These are phyloP conservation scores for Phytophthora crassamura DNA, from an alignment of 352 stramenopile species.

Conservation along the genomic window DNA sequence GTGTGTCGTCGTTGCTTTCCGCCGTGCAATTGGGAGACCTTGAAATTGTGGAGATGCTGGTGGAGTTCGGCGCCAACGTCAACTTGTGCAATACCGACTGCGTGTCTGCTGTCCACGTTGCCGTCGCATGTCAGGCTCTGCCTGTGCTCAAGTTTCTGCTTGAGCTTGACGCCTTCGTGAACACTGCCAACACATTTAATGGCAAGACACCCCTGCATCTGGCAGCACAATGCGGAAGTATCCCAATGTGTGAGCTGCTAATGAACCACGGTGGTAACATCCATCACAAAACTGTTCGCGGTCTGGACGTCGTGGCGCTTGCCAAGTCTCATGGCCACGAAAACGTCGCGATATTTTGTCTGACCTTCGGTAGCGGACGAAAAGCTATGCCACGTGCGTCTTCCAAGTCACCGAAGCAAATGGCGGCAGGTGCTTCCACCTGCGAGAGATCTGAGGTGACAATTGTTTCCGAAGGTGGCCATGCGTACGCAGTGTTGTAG, in stretches of 20 bases:
- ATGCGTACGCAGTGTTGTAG: constrained; percentile 45
- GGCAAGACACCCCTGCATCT: constrained; percentile 68
- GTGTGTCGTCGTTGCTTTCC: constrained; percentile 59
- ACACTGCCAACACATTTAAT: constrained; percentile 54
- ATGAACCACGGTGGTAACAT: constrained; percentile 40
- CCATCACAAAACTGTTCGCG: constrained; percentile 35
- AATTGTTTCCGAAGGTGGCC: constrained; percentile 46
- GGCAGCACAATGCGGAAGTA: constrained; percentile 56
- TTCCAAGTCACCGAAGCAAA: constrained; percentile 11
- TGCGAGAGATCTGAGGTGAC: constrained; percentile 32
- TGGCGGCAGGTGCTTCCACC: constrained; percentile 25
- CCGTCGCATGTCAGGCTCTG: constrained; percentile 50
- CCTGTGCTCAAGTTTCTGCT: constrained; percentile 51
- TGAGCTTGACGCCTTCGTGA: constrained; percentile 55
- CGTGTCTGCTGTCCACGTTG: constrained; percentile 58
- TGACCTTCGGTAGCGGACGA: constrained; percentile 16
- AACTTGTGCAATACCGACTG: constrained; percentile 51
- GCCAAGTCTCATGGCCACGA: constrained; percentile 39
- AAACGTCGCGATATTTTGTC: constrained; percentile 41
- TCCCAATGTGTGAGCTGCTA: constrained; percentile 60
- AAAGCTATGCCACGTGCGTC: neutral
- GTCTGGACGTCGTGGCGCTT: constrained; percentile 33
- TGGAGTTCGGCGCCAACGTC: constrained; percentile 57
- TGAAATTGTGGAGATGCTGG: constrained; percentile 52
- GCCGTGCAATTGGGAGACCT: constrained; percentile 57